A percentile compares a stretch with the other conserved stretches of the same genome.
These are phyloP conservation scores for Rhodotorula sp. DNA, from an alignment of 1,284 basidiomycete species.

Conservation along the genomic window DNA sequence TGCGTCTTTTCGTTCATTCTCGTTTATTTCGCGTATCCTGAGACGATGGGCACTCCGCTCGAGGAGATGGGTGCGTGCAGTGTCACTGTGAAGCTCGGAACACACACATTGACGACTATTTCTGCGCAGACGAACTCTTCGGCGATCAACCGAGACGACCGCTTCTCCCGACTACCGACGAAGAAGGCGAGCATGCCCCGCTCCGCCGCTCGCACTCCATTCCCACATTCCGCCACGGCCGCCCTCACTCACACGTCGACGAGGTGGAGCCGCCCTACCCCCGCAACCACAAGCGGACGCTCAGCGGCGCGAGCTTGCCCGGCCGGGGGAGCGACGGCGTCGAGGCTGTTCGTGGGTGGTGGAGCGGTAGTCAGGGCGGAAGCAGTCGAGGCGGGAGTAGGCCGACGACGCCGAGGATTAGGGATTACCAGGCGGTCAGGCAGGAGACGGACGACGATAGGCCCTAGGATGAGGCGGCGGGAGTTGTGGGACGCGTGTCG, in stretches of 20 bases:
- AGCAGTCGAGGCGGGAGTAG: conserved; percentile 5
- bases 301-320: conserved; percentile 19
- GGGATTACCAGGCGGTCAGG: conserved; percentile 20
- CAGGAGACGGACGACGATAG: conserved; percentile 21
- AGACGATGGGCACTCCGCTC: conserved; percentile 54
- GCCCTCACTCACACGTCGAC: conserved; percentile 6
- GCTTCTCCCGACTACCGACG: neutral
- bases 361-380: neutral
- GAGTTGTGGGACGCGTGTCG: no score
- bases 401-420: conserved; percentile 12
- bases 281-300: conserved; percentile 21
- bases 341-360: conserved; percentile 18
- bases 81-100: no score
- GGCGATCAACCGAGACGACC: conserved; percentile 21
- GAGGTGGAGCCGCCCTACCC: conserved; percentile 13
- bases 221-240: conserved; percentile 18
- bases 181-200: conserved; percentile 8
- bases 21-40: conserved; percentile 61
- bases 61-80: conserved; percentile 53
- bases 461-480: conserved; percentile 1
- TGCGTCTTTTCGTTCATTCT: conserved; percentile 30
- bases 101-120: no score
- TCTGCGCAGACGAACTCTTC: conserved; percentile 29
- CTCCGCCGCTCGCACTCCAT: conserved; percentile 23
- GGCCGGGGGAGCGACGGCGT: conserved; percentile 18